phyloP scores from a whole-genome alignment of 169 alveolate species.

The Perkinsus marinus region DNA sequence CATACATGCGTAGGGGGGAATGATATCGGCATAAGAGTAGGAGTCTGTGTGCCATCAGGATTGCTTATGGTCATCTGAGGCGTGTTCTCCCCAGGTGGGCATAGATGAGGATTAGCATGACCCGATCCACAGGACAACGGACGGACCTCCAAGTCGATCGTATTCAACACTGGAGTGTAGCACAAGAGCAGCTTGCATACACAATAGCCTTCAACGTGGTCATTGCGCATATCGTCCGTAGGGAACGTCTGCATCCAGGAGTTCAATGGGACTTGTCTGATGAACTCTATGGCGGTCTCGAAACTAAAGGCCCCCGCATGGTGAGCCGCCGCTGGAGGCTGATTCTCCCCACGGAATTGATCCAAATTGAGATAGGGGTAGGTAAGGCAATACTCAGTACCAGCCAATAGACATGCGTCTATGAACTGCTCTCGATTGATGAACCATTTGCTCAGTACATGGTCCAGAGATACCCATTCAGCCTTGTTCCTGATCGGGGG shows the following conservation, averaged over 20 bases:
- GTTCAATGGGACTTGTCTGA: background rate
- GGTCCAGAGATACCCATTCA: background rate
- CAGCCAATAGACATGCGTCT: conserved; percentile 31
- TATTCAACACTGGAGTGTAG: background rate
- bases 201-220: conserved; percentile 10
- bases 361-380: conserved; percentile 23
- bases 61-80: background rate
- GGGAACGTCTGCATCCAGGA: background rate
- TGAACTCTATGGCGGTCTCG: background rate
- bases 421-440: conserved; percentile 14
- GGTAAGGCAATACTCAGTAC: conserved; percentile 24
- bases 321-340: background rate
- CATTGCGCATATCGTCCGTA: background rate
- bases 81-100: background rate
- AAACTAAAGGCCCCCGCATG: background rate
- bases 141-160: background rate
- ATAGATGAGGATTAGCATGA: background rate
- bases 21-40: background rate
- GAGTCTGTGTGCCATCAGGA: background rate
- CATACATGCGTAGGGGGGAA: background rate
- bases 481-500: background rate
- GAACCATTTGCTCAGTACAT: background rate
- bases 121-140: background rate
- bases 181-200: background rate
- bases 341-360: conserved; percentile 4